A percentile compares a stretch with the other conserved stretches of the same genome.
These are phyloP conservation scores for Centaurea solstitialis DNA, from an alignment of 129 eudicot genomes.

Conservation along the genomic window DNA sequence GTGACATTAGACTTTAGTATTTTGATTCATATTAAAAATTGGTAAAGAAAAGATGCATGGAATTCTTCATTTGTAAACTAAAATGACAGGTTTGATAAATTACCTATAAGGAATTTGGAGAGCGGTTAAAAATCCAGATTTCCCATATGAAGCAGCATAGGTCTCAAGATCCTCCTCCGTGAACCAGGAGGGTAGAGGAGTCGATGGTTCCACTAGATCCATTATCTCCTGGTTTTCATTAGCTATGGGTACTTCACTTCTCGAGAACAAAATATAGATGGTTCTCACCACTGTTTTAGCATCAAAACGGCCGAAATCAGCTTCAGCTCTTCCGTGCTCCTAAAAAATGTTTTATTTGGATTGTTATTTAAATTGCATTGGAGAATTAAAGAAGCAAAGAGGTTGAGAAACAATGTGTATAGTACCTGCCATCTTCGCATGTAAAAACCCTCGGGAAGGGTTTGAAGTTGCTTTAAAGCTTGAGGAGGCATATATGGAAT, in stretches of 20 bases:
- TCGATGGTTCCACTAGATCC: slow-evolving; percentile 53
- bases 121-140: slow-evolving; percentile 54
- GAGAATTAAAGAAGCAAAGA: not conserved
- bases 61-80: not conserved
- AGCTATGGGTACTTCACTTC: slow-evolving; percentile 54
- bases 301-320: slow-evolving; percentile 52
- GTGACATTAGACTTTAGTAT: not conserved
- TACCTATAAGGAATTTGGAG: slow-evolving; percentile 66
- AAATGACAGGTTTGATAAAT: not conserved
- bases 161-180: slow-evolving; percentile 50
- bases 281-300: slow-evolving; percentile 48
- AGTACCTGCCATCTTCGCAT: slow-evolving; percentile 46
- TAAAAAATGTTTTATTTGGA: not conserved
- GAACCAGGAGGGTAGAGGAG: slow-evolving; percentile 61
- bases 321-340: slow-evolving; percentile 68
- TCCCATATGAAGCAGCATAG: slow-evolving; percentile 45
- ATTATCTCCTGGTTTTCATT: slow-evolving; percentile 49
- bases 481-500: slow-evolving; percentile 40
- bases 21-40: too few relatives aligned
- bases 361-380: not conserved
- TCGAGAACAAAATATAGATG: slow-evolving; percentile 56
- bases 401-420: not conserved
- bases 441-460: slow-evolving; percentile 53
- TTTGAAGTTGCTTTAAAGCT: not conserved
- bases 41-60: not conserved